These are phyloP conservation scores for Nitzschia inconspicua DNA, from an alignment of 108 stramenopile genomes.

Conservation along the genomic window DNA sequence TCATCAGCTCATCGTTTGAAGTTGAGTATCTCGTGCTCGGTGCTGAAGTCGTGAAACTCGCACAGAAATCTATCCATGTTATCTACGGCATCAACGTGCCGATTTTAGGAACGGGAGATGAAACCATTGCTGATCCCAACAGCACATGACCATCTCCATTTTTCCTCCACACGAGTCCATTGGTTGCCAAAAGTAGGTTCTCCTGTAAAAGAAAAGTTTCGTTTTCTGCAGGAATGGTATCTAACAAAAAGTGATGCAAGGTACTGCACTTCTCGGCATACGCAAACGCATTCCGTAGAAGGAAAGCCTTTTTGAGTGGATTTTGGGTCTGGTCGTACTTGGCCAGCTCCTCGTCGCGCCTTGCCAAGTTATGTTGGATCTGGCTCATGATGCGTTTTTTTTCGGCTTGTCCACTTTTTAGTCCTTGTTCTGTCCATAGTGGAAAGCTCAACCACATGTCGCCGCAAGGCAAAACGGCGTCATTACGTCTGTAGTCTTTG, in stretches of 20 bases:
- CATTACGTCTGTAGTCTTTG: constrained; percentile 26
- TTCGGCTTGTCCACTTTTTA: constrained; percentile 14
- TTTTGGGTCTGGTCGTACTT: constrained; percentile 25
- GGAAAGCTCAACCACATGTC: constrained; percentile 33
- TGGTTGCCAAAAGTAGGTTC: constrained; percentile 28
- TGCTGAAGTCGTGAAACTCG: no score
- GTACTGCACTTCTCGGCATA: constrained; percentile 14
- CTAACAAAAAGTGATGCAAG: constrained; percentile 3
- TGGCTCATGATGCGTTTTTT: constrained; percentile 6
- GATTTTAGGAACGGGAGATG: background rate
- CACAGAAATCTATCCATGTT: no score
- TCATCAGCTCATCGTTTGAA: no score
- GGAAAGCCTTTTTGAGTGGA: constrained; percentile 32
- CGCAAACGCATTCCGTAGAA: constrained; percentile 24
- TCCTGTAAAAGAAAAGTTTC: constrained; percentile 20
- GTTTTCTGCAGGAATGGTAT: constrained; percentile 25
- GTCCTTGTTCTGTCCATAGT: constrained; percentile 26
- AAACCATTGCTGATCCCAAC: constrained; percentile 1
- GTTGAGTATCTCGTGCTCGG: no score
- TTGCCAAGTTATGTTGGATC: constrained; percentile 10
- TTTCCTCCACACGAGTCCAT: constrained; percentile 33
- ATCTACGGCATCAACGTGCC: constrained; percentile 5
- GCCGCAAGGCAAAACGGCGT: constrained; percentile 26
- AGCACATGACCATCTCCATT: constrained; percentile 7
- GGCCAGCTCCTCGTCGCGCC: constrained; percentile 10